Base-by-base conservation (phyloP, 306 rosid species). In the Castanea mollissima region DNA sequence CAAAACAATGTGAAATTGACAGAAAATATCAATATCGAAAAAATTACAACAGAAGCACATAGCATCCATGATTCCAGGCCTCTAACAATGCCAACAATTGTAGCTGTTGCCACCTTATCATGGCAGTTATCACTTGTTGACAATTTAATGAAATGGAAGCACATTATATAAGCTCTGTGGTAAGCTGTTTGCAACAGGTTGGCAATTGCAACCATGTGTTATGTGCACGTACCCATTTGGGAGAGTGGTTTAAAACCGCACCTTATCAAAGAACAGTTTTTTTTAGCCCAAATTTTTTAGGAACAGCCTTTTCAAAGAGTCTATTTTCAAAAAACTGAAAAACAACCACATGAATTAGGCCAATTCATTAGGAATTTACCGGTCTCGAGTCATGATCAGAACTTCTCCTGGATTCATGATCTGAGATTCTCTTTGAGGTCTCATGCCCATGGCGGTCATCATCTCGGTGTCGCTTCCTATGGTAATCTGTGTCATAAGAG, bases 321-420 rank as follows among this genome's bases (percentile, higher is more conserved):
- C 54, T 14, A 49, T 12, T 49, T 49, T 49, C 16, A 49, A 12
- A 12, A 49, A 49, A 49, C 14, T 49, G 5, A 49, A 12, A 49
- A 49, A 49, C 12, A 11, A 49, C 54, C 73, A 63, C 46, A 58
- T 15, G n/a, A 83, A 81, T 63, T 58, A 69, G 77, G 64, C 51
- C 41, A 57, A 18, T 49, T 78, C 77, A 55, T 34, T 49, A 70
- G 65, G 64, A 86, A 79, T 62, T 83, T 92, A 92, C 97, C 88
- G 87, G 99, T 87, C 97, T 84, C 23, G 97, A 88, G 74, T 94
- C 97, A 5, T 81, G 90, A 84, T 94, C 91, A 69, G 97, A 57
- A 83, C 81, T 90, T 83, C 91, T 92, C 83, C 88, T 88, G 29
- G 93, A 80, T 65, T 94, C 97, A 72, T 83, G 81, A 85, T 90